Evolutionary conservation across 2,329 filamentous ascomycete species (phyloP).

Genomic region (Thelonectria blattea): DNA sequence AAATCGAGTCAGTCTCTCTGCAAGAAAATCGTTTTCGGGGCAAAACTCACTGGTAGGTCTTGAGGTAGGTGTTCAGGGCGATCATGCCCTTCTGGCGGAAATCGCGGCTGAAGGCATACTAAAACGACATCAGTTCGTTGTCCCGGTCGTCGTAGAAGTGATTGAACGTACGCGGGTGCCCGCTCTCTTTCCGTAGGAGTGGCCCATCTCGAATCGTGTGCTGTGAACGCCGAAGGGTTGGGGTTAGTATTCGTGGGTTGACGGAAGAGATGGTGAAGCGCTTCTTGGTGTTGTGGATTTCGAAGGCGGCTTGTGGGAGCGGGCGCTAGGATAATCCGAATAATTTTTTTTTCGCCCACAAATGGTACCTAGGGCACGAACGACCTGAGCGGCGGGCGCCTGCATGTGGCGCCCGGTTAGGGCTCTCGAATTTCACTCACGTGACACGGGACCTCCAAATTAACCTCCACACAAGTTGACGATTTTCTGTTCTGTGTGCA

Average conservation of each 20-base stretch:
- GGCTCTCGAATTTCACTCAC: slow-evolving; percentile 39
- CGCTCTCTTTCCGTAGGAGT: slow-evolving; percentile 84
- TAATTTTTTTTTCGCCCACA: slow-evolving; percentile 36
- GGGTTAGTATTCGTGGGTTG: slow-evolving; percentile 53
- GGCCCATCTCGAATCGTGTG: slow-evolving; percentile 76
- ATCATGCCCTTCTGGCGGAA: slow-evolving; percentile 98
- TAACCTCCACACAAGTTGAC: slow-evolving; percentile 44
- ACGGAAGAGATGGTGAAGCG: slow-evolving; percentile 43
- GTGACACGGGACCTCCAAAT: slow-evolving; percentile 40
- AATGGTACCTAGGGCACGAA: slow-evolving; percentile 42
- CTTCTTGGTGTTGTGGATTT: slow-evolving; percentile 48
- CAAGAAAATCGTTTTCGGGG: neutral
- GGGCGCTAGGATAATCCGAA: slow-evolving; percentile 46
- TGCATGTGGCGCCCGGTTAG: slow-evolving; percentile 36
- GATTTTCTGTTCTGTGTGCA: slow-evolving; percentile 39
- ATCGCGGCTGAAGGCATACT: slow-evolving; percentile 91
- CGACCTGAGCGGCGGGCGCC: slow-evolving; percentile 17
- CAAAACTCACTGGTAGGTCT: slow-evolving; percentile 76
- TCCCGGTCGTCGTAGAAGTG: slow-evolving; percentile 30
- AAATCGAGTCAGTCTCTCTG: slow-evolving; percentile 50
- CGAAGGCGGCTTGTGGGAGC: slow-evolving; percentile 47
- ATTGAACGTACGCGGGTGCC: slow-evolving; percentile 76
- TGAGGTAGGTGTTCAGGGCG: slow-evolving; percentile 90
- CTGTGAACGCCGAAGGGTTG: slow-evolving; percentile 45
- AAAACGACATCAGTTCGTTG: slow-evolving; percentile 42